Evolutionary conservation across 345 rosid species (phyloP).

Genomic region (Camelina sativa): DNA sequence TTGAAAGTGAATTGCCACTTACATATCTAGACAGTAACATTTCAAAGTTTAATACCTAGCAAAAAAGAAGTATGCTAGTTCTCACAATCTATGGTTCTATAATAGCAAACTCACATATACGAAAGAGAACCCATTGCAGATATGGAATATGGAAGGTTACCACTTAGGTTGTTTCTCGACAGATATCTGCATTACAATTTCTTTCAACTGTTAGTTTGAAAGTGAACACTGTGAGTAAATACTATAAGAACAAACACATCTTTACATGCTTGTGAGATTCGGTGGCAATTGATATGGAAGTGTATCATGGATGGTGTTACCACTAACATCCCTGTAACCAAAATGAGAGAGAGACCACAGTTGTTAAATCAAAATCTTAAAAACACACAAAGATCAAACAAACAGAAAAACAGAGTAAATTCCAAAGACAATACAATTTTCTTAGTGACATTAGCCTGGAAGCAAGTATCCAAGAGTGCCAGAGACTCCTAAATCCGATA

Average conservation of each 20-base stretch:
- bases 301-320: constrained; percentile 7
- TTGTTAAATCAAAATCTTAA: no score
- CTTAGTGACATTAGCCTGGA: no score
- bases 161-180: constrained; percentile 80
- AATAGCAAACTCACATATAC: constrained; percentile 65
- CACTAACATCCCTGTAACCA: no score
- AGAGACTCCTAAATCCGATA: no score
- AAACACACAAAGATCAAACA: no score
- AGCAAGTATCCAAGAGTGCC: no score
- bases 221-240: not conserved
- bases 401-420: no score
- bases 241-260: constrained; percentile 15
- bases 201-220: constrained; percentile 24
- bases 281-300: constrained; percentile 96
- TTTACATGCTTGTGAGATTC: constrained; percentile 94
- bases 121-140: constrained; percentile 72
- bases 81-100: constrained; percentile 36
- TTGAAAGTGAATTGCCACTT: constrained; percentile 79
- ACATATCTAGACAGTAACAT: constrained; percentile 49
- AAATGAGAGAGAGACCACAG: no score
- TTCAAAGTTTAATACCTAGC: not conserved
- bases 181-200: constrained; percentile 70
- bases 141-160: constrained; percentile 92
- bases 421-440: no score
- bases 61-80: not conserved